Evolutionary conservation across 2,329 filamentous ascomycete genomes (phyloP).

Genomic region (Dactylellina cionopaga): DNA sequence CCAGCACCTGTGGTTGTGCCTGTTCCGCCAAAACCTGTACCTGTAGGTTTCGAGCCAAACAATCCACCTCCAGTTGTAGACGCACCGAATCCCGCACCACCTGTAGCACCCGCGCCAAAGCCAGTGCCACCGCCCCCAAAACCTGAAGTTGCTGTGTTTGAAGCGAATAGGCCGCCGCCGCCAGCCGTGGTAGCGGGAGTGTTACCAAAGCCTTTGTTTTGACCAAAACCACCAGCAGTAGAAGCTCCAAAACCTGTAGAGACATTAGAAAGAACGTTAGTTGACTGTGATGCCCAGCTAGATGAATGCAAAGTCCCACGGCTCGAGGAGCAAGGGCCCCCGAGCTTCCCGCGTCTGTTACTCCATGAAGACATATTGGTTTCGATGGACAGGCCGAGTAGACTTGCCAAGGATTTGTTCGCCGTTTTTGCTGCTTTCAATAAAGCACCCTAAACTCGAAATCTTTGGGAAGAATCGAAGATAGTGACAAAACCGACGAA

Average conservation of each 20-base stretch:
- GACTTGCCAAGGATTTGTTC: slow-evolving; percentile 29
- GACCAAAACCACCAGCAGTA: slow-evolving; percentile 50
- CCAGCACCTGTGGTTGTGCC: slow-evolving; percentile 18
- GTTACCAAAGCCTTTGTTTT: slow-evolving; percentile 57
- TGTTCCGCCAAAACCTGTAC: slow-evolving; percentile 50
- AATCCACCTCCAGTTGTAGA: slow-evolving; percentile 47
- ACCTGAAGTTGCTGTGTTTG: slow-evolving; percentile 57
- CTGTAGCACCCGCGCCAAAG: slow-evolving; percentile 63
- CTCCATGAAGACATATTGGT: slow-evolving; percentile 39
- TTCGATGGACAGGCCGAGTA: slow-evolving; percentile 34
- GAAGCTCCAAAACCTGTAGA: slow-evolving; percentile 55
- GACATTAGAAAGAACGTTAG: slow-evolving; percentile 48
- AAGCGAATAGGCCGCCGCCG: slow-evolving; percentile 69
- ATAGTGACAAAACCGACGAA: slow-evolving; percentile 41
- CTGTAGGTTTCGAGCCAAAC: slow-evolving; percentile 52
- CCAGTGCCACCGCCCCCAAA: slow-evolving; percentile 56
- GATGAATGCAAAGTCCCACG: slow-evolving; percentile 49
- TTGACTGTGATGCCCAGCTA: slow-evolving; percentile 53
- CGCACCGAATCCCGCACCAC: slow-evolving; percentile 53
- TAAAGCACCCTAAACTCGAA: slow-evolving; percentile 50
- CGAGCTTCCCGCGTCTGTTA: slow-evolving; percentile 24
- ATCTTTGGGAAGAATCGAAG: slow-evolving; percentile 44
- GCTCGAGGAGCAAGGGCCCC: slow-evolving; percentile 24
- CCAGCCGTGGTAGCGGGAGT: slow-evolving; percentile 60
- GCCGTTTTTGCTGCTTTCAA: slow-evolving; percentile 29